phyloP scores from a whole-genome alignment of 2,329 filamentous ascomycete species.

The Botrytis galanthina region DNA sequence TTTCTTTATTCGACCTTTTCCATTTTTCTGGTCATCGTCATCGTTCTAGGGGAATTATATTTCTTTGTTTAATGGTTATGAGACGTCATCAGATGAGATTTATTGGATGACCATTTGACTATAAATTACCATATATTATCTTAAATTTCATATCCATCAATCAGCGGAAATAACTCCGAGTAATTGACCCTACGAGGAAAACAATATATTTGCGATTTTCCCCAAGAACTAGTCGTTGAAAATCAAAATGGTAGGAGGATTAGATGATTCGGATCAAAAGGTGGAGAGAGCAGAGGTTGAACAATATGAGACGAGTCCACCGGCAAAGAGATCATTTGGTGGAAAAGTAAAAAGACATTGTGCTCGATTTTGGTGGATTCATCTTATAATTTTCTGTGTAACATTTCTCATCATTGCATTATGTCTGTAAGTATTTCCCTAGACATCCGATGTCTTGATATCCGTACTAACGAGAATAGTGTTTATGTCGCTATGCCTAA shows the following conservation, averaged over 20 bases:
- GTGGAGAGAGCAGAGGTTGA: slow-evolving; percentile 10
- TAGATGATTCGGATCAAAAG: slow-evolving; percentile 18
- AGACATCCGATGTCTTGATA: background rate
- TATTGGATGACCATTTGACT: background rate
- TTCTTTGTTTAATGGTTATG: background rate
- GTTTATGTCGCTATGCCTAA: slow-evolving; percentile 59
- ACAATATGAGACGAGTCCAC: slow-evolving; percentile 9
- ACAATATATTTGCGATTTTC: background rate
- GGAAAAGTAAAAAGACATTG: slow-evolving; percentile 36
- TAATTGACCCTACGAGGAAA: background rate
- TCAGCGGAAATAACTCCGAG: background rate
- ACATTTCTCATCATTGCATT: slow-evolving; percentile 53
- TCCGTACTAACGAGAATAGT: slow-evolving; percentile 36
- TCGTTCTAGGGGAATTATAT: background rate
- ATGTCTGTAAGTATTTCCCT: slow-evolving; percentile 49
- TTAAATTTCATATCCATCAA: background rate
- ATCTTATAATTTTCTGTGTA: slow-evolving; percentile 50
- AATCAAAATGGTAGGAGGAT: background rate
- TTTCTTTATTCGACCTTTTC: background rate
- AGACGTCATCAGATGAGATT: background rate
- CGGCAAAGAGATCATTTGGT: slow-evolving; percentile 20
- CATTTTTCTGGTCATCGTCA: background rate
- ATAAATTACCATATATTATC: background rate
- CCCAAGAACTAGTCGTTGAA: background rate
- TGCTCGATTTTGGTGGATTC: slow-evolving; percentile 52